phyloP scores from a whole-genome alignment of 2,329 filamentous ascomycete genomes.

The Lecanicillium sp. region DNA sequence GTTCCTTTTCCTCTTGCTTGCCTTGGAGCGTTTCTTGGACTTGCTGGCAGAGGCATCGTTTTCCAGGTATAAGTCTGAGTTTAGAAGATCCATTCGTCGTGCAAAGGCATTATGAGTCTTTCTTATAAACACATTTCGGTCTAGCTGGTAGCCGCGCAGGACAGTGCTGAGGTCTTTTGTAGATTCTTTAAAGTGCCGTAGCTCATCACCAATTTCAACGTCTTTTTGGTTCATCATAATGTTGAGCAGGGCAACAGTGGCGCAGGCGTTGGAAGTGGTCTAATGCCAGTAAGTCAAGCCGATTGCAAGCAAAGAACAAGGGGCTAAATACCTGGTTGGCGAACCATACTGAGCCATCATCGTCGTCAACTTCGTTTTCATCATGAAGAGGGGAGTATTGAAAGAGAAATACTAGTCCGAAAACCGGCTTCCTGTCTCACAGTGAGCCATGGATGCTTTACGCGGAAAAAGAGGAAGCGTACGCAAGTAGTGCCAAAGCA shows the following conservation, averaged over 20 bases:
- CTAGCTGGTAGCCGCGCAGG: slow-evolving; percentile 67
- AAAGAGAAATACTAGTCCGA: slow-evolving; percentile 86
- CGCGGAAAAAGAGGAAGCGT: slow-evolving; percentile 9
- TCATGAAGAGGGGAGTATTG: slow-evolving; percentile 51
- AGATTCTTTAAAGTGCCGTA: slow-evolving; percentile 64
- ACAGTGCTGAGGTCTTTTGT: slow-evolving; percentile 62
- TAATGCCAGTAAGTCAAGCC: slow-evolving; percentile 24
- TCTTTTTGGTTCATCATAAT: slow-evolving; percentile 77
- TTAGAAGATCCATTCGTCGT: slow-evolving; percentile 66
- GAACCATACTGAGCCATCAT: slow-evolving; percentile 70
- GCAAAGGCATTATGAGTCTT: slow-evolving; percentile 84
- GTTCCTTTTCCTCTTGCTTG: slow-evolving; percentile 29
- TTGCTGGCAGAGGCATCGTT: slow-evolving; percentile 39
- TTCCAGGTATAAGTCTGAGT: slow-evolving; percentile 57
- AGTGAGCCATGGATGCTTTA: slow-evolving; percentile 7
- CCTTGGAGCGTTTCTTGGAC: slow-evolving; percentile 18
- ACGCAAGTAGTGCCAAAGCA: slow-evolving; percentile 56
- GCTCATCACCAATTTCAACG: slow-evolving; percentile 59
- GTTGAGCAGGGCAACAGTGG: slow-evolving; percentile 85
- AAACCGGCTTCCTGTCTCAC: slow-evolving; percentile 55
- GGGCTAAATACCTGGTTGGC: slow-evolving; percentile 66
- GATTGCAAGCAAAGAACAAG: neutral
- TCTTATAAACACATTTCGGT: slow-evolving; percentile 68
- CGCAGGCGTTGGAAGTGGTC: slow-evolving; percentile 79
- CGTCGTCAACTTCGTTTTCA: slow-evolving; percentile 45